Conservation (phyloP, 768 basidiomycete genomes). For the Gymnopilus dilepis region DNA sequence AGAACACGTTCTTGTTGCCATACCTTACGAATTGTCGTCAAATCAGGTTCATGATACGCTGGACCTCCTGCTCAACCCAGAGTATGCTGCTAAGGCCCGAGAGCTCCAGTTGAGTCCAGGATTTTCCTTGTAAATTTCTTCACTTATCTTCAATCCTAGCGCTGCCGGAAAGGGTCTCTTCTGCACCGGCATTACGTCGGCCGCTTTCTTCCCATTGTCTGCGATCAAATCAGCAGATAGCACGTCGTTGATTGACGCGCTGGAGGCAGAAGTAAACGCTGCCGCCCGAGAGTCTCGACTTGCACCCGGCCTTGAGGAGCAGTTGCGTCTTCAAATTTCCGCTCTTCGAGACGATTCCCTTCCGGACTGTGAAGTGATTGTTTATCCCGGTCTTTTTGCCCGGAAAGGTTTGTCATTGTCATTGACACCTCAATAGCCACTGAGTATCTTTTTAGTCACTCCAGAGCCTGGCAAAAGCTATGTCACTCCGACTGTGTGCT, state of each 20-base stretch:
- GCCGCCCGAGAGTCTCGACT: conserved; percentile 18
- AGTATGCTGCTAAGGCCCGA: conserved; percentile 45
- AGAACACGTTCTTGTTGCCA: conserved; percentile 11
- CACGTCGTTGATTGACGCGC: conserved; percentile 24
- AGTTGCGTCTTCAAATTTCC: conserved; percentile 44
- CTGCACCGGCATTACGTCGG: conserved; percentile 31
- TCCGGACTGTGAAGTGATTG: conserved; percentile 34
- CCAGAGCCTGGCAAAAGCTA: conserved; percentile 48
- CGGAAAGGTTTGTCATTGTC: conserved; percentile 10
- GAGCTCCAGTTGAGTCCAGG: conserved; percentile 18
- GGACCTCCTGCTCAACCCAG: conserved; percentile 46
- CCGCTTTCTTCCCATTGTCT: conserved; percentile 35
- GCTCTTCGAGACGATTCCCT: conserved; percentile 28
- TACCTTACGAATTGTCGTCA: conserved; percentile 17
- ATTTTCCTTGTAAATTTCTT: background rate
- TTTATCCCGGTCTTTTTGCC: conserved; percentile 26
- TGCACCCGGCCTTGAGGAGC: conserved; percentile 43
- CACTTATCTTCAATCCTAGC: conserved; percentile 14
- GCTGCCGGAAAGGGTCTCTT: conserved; percentile 31
- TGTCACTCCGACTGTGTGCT: conserved; percentile 41
- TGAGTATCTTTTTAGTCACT: conserved; percentile 27
- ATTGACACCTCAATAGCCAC: background rate
- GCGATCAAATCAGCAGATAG: conserved; percentile 22
- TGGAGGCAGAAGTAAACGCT: conserved; percentile 31
- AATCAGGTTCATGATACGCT: conserved; percentile 33